Conservation (phyloP, 371 early-diverging fungal species). For the Encephalitozoon romaleae region DNA sequence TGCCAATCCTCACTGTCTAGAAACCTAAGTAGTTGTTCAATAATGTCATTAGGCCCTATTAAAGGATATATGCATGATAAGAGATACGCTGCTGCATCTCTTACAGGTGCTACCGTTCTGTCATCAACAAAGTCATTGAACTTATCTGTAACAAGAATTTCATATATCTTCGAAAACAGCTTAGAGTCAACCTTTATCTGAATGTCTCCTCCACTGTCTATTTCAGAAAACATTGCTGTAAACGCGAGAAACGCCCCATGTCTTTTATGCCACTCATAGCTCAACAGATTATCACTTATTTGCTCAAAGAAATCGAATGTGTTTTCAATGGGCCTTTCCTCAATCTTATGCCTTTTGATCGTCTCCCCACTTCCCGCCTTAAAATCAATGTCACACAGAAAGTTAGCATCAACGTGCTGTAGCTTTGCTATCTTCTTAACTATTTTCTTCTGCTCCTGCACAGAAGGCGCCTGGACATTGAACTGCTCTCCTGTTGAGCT, state of each 20-base stretch:
- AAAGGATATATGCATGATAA: slow-evolving; percentile 41
- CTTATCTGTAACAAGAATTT: slow-evolving; percentile 56
- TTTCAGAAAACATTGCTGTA: slow-evolving; percentile 30
- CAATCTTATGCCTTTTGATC: slow-evolving; percentile 25
- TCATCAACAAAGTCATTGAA: slow-evolving; percentile 60
- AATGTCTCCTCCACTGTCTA: slow-evolving; percentile 11
- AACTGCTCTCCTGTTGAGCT: slow-evolving; percentile 29
- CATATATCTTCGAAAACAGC: slow-evolving; percentile 47
- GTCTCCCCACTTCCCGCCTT: slow-evolving; percentile 3
- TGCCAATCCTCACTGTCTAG: slow-evolving; percentile 58
- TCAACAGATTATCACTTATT: slow-evolving; percentile 40
- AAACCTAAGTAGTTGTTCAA: slow-evolving; percentile 31
- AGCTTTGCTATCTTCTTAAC: slow-evolving; percentile 32
- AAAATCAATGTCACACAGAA: slow-evolving; percentile 26
- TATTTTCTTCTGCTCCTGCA: slow-evolving; percentile 12
- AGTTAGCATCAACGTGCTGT: slow-evolving; percentile 24
- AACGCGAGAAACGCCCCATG: slow-evolving; percentile 55
- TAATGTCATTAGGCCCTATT: slow-evolving; percentile 21
- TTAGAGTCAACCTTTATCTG: slow-evolving; percentile 21
- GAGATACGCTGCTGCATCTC: slow-evolving; percentile 55
- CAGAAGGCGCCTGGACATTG: neutral
- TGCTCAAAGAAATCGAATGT: slow-evolving; percentile 44
- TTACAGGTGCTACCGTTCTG: slow-evolving; percentile 54
- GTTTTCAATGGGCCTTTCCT: slow-evolving; percentile 49
- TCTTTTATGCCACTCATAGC: slow-evolving; percentile 55